Percentiles rank a stretch among this genome's conserved stretches.
These are phyloP conservation scores for Dothideomycetes sp. DNA, from an alignment of 2,329 filamentous ascomycete genomes.

Conservation along the genomic window DNA sequence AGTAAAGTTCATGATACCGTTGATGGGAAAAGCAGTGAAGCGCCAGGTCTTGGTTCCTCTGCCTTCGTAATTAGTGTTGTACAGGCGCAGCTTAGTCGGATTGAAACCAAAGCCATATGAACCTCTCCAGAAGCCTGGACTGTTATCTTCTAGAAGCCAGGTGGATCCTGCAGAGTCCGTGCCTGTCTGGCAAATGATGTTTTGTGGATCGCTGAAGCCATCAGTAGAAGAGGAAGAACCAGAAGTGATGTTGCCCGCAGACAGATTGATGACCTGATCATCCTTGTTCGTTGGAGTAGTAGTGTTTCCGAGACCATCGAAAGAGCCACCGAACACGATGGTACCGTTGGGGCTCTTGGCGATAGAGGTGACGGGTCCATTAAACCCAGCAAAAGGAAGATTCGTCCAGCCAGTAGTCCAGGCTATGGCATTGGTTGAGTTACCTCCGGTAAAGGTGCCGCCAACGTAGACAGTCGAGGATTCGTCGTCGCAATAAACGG, in stretches of 20 bases:
- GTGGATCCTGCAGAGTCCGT: constrained; percentile 63
- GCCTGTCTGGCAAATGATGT: constrained; percentile 71
- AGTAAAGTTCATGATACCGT: constrained; percentile 93
- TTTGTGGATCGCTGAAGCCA: constrained; percentile 66
- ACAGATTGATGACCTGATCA: constrained; percentile 74
- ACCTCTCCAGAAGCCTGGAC: constrained; percentile 74
- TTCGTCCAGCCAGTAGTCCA: constrained; percentile 71
- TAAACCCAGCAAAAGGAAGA: constrained; percentile 87
- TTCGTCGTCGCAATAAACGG: constrained; percentile 70
- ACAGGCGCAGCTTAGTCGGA: constrained; percentile 77
- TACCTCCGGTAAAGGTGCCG: constrained; percentile 68
- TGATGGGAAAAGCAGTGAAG: constrained; percentile 74
- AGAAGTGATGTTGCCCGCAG: constrained; percentile 63
- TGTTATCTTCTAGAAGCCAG: constrained; percentile 71
- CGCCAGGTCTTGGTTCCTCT: constrained; percentile 79
- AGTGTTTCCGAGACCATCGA: constrained; percentile 78
- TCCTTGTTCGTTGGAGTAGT: constrained; percentile 58
- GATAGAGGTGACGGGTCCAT: constrained; percentile 83
- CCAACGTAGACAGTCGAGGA: constrained; percentile 81
- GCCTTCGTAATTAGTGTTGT: constrained; percentile 76
- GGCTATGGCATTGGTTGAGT: constrained; percentile 82
- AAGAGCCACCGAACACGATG: constrained; percentile 84
- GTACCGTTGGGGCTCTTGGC: constrained; percentile 69
- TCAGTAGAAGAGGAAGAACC: constrained; percentile 51
- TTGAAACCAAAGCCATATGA: constrained; percentile 74